Percentiles rank a stretch among this genome's conserved stretches.
Evolutionary conservation across 2,329 filamentous ascomycete genomes (phyloP).

Genomic region (Fusarium redolens): DNA sequence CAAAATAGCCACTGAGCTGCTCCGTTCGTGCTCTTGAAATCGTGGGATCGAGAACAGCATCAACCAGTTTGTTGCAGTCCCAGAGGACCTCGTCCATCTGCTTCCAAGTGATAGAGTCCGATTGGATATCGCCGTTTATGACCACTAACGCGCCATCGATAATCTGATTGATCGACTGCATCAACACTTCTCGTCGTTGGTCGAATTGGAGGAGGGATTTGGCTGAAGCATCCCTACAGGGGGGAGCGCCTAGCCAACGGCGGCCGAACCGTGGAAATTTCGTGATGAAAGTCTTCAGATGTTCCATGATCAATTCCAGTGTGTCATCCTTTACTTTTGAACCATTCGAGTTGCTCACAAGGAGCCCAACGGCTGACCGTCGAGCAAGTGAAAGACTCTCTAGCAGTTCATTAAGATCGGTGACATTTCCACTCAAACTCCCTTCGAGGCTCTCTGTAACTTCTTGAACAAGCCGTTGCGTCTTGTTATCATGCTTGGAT

Average conservation of each 20-base stretch:
- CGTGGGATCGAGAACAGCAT: conserved; percentile 59
- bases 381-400: conserved; percentile 66
- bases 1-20: conserved; percentile 60
- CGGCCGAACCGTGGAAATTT: conserved; percentile 70
- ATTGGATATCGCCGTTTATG: conserved; percentile 63
- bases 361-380: conserved; percentile 63
- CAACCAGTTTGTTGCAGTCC: conserved; percentile 66
- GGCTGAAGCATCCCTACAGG: conserved; percentile 60
- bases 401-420: conserved; percentile 71
- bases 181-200: conserved; percentile 65
- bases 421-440: conserved; percentile 67
- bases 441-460: conserved; percentile 68
- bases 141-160: conserved; percentile 71
- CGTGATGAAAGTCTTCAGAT: conserved; percentile 67
- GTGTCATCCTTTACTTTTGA: conserved; percentile 16
- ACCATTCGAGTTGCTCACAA: conserved; percentile 50
- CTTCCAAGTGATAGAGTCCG: conserved; percentile 63
- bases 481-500: conserved; percentile 49
- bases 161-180: conserved; percentile 64
- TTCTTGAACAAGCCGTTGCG: conserved; percentile 58
- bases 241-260: conserved; percentile 71
- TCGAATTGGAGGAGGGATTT: conserved; percentile 72
- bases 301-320: conserved; percentile 43
- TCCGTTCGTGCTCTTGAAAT: conserved; percentile 47
- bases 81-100: conserved; percentile 66